Evolutionary conservation across 1,284 basidiomycete species (phyloP).

Genomic region (Vanrija humicola): DNA sequence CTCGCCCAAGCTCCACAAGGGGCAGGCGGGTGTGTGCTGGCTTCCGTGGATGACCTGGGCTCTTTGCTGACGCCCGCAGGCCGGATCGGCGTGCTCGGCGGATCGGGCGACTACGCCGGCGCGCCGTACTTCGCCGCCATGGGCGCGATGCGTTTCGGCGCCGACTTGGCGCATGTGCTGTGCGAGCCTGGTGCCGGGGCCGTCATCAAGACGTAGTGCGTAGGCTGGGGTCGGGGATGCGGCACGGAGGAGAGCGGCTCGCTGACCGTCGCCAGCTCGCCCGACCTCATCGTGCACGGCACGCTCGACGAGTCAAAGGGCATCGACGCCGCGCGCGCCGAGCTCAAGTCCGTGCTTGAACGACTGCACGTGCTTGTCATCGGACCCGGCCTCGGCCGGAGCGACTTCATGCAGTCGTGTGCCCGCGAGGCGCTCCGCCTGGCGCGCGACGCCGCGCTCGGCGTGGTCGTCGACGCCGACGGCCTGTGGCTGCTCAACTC

Average conservation of each 20-base stretch:
- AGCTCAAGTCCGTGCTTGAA: constrained; percentile 65
- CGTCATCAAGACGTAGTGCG: constrained; percentile 85
- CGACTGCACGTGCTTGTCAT: constrained; percentile 89
- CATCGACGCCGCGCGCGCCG: constrained; percentile 35
- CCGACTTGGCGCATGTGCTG: constrained; percentile 93
- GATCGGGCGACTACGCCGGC: constrained; percentile 90
- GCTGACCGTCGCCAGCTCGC: constrained; percentile 26
- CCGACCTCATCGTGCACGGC: constrained; percentile 93
- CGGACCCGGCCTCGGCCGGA: constrained; percentile 87
- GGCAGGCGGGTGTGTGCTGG: constrained; percentile 71
- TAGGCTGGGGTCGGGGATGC: neutral
- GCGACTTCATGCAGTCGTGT: constrained; percentile 79
- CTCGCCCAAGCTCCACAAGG: constrained; percentile 73
- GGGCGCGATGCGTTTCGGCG: constrained; percentile 79
- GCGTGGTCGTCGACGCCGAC: constrained; percentile 90
- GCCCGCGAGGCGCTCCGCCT: constrained; percentile 53
- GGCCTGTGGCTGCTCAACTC: constrained; percentile 51
- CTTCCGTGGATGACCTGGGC: too few species aligned
- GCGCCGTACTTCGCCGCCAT: constrained; percentile 93
- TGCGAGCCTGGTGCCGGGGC: constrained; percentile 84
- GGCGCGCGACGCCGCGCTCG: constrained; percentile 63
- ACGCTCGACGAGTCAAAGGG: constrained; percentile 56
- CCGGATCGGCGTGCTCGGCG: constrained; percentile 88
- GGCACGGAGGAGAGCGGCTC: neutral
- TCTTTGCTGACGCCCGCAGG: constrained; percentile 53